Percentiles rank a stretch among this genome's conserved stretches.
Evolutionary conservation across 2,329 filamentous ascomycete species (phyloP).

Genomic region (Scedosporium boydii): DNA sequence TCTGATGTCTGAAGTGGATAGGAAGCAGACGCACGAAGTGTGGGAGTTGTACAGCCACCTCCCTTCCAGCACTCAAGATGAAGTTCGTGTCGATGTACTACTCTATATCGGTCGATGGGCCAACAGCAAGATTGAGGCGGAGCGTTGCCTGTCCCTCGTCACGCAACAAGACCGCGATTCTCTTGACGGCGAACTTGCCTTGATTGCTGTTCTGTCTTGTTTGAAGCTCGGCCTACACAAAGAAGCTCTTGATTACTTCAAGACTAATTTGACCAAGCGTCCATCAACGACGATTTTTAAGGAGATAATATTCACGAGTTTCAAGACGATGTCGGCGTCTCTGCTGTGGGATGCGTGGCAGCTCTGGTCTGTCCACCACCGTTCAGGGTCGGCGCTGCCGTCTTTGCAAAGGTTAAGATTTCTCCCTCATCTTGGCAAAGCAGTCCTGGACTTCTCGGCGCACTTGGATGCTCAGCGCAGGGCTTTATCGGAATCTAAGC

Average conservation of each 20-base stretch:
- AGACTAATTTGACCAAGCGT: background rate
- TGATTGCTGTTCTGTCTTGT: background rate
- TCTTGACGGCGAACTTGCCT: background rate
- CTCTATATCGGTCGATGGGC: background rate
- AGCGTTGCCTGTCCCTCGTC: background rate
- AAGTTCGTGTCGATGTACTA: background rate
- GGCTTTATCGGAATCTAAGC: background rate
- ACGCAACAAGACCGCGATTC: background rate
- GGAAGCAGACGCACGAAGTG: background rate
- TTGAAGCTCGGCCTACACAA: background rate
- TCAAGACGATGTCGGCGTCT: background rate
- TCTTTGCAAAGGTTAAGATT: background rate
- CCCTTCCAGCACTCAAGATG: background rate
- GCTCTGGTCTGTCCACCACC: background rate
- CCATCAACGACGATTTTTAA: background rate
- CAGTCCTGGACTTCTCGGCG: background rate
- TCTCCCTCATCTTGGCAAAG: background rate
- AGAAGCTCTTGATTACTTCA: background rate
- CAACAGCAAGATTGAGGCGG: background rate
- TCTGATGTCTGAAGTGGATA: background rate
- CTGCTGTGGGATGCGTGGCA: background rate
- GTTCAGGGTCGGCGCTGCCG: background rate
- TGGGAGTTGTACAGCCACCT: background rate
- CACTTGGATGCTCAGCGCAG: background rate
- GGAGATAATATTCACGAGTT: background rate